phyloP scores from a whole-genome alignment of 192 early-diverging fungal genomes.

The Haplosporangium gracile region DNA sequence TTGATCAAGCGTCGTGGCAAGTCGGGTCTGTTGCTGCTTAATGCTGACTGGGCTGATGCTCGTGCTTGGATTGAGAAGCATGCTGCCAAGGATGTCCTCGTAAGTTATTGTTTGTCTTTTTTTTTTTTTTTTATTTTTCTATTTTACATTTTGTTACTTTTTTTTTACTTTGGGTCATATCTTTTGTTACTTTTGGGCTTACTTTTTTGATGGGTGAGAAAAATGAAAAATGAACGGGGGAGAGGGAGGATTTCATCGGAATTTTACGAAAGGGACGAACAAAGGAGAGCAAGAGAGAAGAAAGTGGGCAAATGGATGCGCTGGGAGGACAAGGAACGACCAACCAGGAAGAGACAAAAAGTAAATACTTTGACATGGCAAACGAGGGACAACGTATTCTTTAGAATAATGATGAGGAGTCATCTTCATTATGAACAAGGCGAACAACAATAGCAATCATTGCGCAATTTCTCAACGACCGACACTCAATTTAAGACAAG shows the following conservation, averaged over 20 bases:
- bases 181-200: slow-evolving; percentile 1
- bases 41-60: slow-evolving; percentile 89
- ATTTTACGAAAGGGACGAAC: neutral
- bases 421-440: neutral
- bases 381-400: neutral
- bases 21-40: slow-evolving; percentile 92
- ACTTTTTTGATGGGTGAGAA: neutral
- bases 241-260: neutral
- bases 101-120: slow-evolving; percentile 49
- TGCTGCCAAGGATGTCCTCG: slow-evolving; percentile 87
- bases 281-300: neutral
- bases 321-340: neutral
- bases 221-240: neutral
- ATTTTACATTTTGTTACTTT: neutral
- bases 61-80: slow-evolving; percentile 93
- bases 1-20: slow-evolving; percentile 99
- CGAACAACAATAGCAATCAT: neutral
- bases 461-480: neutral
- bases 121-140: slow-evolving; percentile 6
- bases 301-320: neutral
- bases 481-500: neutral
- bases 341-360: neutral
- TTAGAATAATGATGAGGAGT: neutral
- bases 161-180: slow-evolving; percentile 2
- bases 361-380: neutral